phyloP scores from a whole-genome alignment of 1,139 yeast genomes.

The Trichomonascaceae sp. region DNA sequence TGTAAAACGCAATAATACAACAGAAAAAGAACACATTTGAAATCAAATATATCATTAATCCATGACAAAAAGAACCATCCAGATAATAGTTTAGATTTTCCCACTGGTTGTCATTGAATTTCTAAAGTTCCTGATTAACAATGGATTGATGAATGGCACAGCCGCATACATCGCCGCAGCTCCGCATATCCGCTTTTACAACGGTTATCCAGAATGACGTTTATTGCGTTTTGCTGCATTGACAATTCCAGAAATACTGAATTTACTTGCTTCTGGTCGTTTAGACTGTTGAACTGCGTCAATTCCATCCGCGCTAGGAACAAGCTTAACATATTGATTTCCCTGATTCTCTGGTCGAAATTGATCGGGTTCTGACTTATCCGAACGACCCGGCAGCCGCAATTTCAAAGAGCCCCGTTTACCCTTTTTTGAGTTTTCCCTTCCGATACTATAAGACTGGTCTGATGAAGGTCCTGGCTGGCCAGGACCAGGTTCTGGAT shows the following conservation, averaged over 20 bases:
- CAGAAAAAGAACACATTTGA: not conserved
- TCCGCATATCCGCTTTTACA: not conserved
- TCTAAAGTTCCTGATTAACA: not conserved
- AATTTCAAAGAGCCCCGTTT: not conserved
- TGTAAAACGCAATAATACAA: not conserved
- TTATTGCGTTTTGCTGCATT: slow-evolving; percentile 19
- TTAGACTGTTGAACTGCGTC: not conserved
- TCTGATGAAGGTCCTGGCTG: not conserved
- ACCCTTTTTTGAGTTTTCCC: not conserved
- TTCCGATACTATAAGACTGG: not conserved
- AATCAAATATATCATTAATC: not conserved
- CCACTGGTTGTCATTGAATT: not conserved
- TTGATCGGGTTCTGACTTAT: not conserved
- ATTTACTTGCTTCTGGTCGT: slow-evolving; percentile 17
- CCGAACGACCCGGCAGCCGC: not conserved
- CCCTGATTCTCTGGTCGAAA: not conserved
- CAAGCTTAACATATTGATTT: not conserved
- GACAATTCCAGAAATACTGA: slow-evolving; percentile 22
- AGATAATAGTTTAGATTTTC: not conserved
- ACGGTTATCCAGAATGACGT: not conserved
- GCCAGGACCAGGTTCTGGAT: not conserved
- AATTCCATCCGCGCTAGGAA: not conserved
- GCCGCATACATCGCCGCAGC: not conserved
- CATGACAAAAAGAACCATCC: not conserved
- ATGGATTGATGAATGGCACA: not conserved